A percentile compares a stretch with the other conserved stretches of the same genome.
phyloP scores from a whole-genome alignment of 331 rosid species.

The Malus hybrid region DNA sequence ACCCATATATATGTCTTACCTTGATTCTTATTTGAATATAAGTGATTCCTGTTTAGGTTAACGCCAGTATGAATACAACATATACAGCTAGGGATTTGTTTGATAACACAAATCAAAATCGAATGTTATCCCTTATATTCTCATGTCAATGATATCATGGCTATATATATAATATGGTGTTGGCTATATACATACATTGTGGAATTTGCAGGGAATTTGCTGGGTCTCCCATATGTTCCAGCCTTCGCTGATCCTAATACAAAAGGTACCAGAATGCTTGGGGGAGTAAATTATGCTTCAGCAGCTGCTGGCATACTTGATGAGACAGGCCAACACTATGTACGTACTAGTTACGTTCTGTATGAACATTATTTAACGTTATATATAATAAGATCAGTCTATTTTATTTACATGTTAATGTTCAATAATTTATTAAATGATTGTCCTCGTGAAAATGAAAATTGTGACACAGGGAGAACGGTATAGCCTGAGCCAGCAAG shows the following conservation, averaged over 20 bases:
- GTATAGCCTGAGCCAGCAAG: conserved; percentile 48
- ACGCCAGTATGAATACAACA: too few relatives aligned
- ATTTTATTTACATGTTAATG: neutral
- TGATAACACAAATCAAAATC: too few relatives aligned
- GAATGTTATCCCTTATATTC: too few relatives aligned
- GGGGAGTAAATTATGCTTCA: conserved; percentile 81
- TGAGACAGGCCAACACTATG: conserved; percentile 64
- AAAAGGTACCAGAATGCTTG: conserved; percentile 28
- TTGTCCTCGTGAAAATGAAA: neutral
- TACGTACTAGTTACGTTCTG: conserved; percentile 1
- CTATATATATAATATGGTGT: too few relatives aligned
- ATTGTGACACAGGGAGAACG: conserved; percentile 51
- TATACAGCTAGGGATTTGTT: too few relatives aligned
- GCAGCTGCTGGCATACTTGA: conserved; percentile 75
- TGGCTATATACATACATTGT: too few relatives aligned
- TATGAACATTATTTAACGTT: neutral
- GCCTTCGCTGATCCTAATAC: conserved; percentile 51
- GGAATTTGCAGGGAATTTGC: conserved; percentile 34
- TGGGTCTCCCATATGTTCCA: conserved; percentile 64
- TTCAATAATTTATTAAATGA: neutral
- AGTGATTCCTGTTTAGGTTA: too few relatives aligned
- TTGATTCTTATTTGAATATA: too few relatives aligned
- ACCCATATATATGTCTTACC: too few relatives aligned
- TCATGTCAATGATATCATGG: too few relatives aligned
- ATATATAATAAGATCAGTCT: neutral